Conservation (phyloP, 2,329 filamentous ascomycete species). For the Botrytis squamosa region DNA sequence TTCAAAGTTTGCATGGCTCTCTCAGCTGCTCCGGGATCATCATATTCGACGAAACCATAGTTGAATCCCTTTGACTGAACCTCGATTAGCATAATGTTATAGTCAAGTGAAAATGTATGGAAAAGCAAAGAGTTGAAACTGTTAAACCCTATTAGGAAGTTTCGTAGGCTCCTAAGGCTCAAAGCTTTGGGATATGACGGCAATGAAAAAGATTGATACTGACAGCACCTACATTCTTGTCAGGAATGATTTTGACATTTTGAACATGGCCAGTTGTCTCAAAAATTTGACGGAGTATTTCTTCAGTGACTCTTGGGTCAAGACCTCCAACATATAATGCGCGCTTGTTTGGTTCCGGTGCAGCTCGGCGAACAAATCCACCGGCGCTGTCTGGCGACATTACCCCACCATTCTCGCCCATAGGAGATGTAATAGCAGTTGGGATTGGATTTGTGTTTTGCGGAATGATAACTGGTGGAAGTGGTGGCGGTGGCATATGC, state of each 20-base stretch:
- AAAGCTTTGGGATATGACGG: slow-evolving; percentile 28
- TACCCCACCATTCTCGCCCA: slow-evolving; percentile 65
- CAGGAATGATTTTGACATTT: slow-evolving; percentile 98
- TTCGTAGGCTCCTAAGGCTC: slow-evolving; percentile 24
- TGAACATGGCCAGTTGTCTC: slow-evolving; percentile 98
- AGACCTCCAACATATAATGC: slow-evolving; percentile 94
- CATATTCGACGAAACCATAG: slow-evolving; percentile 98
- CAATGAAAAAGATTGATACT: slow-evolving; percentile 39
- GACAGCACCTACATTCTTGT: slow-evolving; percentile 86
- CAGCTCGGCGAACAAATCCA: slow-evolving; percentile 81
- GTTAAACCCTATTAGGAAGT: slow-evolving; percentile 32
- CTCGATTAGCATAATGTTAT: slow-evolving; percentile 38
- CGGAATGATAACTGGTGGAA: slow-evolving; percentile 81
- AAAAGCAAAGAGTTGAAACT: slow-evolving; percentile 24
- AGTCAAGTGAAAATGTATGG: slow-evolving; percentile 23
- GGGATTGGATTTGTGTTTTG: slow-evolving; percentile 96
- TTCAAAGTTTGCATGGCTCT: slow-evolving; percentile 97
- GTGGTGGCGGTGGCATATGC: slow-evolving; percentile 86
- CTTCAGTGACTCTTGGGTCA: slow-evolving; percentile 92
- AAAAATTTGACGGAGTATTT: slow-evolving; percentile 95
- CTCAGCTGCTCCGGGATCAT: slow-evolving; percentile 94
- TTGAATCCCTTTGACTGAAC: slow-evolving; percentile 91
- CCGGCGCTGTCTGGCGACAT: slow-evolving; percentile 83
- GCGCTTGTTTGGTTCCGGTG: slow-evolving; percentile 97
- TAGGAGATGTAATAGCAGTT: slow-evolving; percentile 84